Base-by-base conservation (phyloP, 2,329 filamentous ascomycete species). In the Fusarium sp. region DNA sequence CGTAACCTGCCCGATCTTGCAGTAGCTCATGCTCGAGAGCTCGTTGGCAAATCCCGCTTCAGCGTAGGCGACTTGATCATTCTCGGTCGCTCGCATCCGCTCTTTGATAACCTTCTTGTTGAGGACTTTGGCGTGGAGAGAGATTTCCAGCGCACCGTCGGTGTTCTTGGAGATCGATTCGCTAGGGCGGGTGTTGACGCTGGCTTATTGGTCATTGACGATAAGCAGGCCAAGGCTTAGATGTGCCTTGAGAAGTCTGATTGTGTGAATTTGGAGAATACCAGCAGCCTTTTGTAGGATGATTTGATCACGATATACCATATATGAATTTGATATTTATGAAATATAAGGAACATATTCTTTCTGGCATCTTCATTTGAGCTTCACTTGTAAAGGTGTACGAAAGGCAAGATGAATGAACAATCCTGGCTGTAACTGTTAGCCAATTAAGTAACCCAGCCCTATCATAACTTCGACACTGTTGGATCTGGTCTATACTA, bases 181-280 rank as follows among this genome's bases (percentile, higher is more conserved):
- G 77, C 65, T 16, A 75, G 57, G 37, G 77, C 57, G 7, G 70
- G 70, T 1, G 59, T 79, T 37, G 74, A 77, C 45, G 76, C 78
- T 16, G 77, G 77, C 8, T 16, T 79, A 22, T 57, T 79, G 67
- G 69, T 79, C 0, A 74, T 76, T 41, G 71, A 70, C 25, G 67
- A 70, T 11, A 73, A 69, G 13, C 58, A 65, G 29, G 29, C 20
- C 3, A 55, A 40, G 10, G 44, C 18, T 24, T 70, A 46, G 34
- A 42, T 13, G 7, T 14, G 6, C 7, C 6, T 9, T 27, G 48
- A 51, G 12, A n/a, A 10, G 9, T 22, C 18, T 24, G 24, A 37
- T 18, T 52, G 16, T 42, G n/a, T 11, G 32, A 27, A 18, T 29
- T 29, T 42, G 18, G 37, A 8, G 22, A n/a, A 53, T 53, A 9